phyloP scores from a whole-genome alignment of 2,329 filamentous ascomycete genomes.

The Neofusicoccum laricinum region DNA sequence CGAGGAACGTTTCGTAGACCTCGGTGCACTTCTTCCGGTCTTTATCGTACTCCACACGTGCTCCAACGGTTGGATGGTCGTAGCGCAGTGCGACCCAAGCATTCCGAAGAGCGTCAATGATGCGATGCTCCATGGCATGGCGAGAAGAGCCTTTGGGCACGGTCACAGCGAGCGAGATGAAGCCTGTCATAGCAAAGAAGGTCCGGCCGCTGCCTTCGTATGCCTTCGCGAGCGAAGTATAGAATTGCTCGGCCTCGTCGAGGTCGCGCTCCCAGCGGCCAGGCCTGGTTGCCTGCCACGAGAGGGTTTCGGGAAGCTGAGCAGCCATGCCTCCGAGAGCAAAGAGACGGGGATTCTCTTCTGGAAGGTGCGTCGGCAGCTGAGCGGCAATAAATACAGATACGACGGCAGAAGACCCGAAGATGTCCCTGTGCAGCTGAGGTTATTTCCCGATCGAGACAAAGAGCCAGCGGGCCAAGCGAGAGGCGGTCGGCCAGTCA shows the following conservation, averaged over 20 bases:
- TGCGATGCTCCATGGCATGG: conserved; percentile 8
- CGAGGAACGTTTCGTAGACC: conserved; percentile 21
- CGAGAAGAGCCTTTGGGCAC: not conserved
- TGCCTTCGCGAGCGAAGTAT: conserved; percentile 34
- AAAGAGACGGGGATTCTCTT: too few relatives aligned
- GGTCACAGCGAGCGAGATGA: conserved; percentile 30
- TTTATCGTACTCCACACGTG: conserved; percentile 23
- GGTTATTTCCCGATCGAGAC: not conserved
- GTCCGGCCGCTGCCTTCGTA: conserved; percentile 39
- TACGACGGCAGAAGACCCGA: too few relatives aligned
- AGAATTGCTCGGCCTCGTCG: conserved; percentile 44
- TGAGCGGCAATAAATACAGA: too few relatives aligned
- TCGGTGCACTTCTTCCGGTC: conserved; percentile 27
- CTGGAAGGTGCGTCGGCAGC: too few relatives aligned
- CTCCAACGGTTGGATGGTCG: conserved; percentile 35
- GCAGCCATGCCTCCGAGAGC: not conserved
- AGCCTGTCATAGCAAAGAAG: conserved; percentile 44
- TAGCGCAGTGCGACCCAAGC: conserved; percentile 37
- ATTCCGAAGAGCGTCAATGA: conserved; percentile 31
- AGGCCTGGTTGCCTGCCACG: conserved; percentile 6
- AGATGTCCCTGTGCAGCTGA: not conserved
- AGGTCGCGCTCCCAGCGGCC: conserved; percentile 35
- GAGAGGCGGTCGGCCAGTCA: not conserved
- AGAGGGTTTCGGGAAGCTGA: too few relatives aligned
- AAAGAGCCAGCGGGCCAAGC: not conserved